Conservation (phyloP, 1,284 basidiomycete species). For the Mycosarcoma maydis region DNA sequence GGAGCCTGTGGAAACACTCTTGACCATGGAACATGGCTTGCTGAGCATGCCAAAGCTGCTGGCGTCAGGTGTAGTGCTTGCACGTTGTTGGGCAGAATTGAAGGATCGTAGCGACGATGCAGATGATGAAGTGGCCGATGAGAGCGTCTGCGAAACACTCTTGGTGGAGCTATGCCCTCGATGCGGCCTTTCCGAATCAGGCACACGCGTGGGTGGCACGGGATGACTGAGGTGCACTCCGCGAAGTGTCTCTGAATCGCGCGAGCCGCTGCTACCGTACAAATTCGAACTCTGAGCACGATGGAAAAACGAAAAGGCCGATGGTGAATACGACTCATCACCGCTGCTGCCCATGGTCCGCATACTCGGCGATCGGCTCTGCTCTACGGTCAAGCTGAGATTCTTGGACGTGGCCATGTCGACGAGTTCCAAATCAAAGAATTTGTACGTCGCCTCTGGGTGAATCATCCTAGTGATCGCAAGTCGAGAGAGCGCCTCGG, state of each 20-base stretch:
- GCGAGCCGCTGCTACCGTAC: neutral
- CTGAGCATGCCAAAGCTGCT: neutral
- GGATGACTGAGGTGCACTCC: neutral
- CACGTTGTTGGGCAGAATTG: neutral
- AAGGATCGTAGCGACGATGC: constrained; percentile 5
- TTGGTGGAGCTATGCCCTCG: neutral
- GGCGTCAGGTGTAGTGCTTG: neutral
- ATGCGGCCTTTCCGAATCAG: too few relatives aligned
- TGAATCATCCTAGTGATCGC: constrained; percentile 11
- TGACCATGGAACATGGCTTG: neutral
- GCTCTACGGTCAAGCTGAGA: constrained; percentile 1
- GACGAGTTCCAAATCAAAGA: constrained; percentile 27
- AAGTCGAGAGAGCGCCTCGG: constrained; percentile 8
- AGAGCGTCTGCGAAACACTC: neutral
- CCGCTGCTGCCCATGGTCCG: constrained; percentile 6
- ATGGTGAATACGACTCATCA: constrained; percentile 24
- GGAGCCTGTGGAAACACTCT: neutral
- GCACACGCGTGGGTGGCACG: neutral
- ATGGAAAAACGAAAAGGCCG: constrained; percentile 16
- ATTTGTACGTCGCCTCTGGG: constrained; percentile 16
- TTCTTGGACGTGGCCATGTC: constrained; percentile 24
- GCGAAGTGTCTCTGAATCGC: constrained; percentile 12
- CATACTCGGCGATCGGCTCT: constrained; percentile 8
- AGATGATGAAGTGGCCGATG: neutral
- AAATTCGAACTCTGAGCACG: constrained; percentile 2